Evolutionary conservation across 345 rosid genomes (phyloP).

Genomic region (Eucalyptus polyanthemos): DNA sequence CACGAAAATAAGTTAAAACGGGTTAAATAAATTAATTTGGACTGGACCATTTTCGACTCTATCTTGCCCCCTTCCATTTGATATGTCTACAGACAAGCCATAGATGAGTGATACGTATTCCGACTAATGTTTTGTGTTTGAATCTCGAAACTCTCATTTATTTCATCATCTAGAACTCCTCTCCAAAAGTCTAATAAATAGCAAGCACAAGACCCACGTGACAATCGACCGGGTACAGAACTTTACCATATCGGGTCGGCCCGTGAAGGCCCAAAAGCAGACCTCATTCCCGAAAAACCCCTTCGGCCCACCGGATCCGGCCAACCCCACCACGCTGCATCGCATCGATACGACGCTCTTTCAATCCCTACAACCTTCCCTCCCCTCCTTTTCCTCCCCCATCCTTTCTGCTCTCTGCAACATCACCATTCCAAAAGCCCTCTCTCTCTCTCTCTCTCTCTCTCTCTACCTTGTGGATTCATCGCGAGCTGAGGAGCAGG

Average conservation of each 20-base stretch:
- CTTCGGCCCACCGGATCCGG: neutral
- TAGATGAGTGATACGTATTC: neutral
- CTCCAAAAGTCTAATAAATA: neutral
- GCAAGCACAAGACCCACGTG: neutral
- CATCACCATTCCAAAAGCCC: neutral
- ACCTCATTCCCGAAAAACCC: neutral
- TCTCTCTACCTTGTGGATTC: neutral
- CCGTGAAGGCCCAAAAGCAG: neutral
- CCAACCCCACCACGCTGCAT: neutral
- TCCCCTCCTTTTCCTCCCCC: neutral
- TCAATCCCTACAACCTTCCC: neutral
- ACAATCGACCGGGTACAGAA: neutral
- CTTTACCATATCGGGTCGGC: neutral
- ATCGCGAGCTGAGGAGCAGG: neutral
- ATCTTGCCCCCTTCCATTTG: accelerated
- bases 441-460: neutral
- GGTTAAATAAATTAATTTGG: too few relatives aligned
- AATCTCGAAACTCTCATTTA: neutral
- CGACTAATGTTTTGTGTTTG: neutral
- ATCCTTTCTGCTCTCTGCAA: neutral
- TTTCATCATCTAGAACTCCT: neutral
- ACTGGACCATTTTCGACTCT: too few relatives aligned
- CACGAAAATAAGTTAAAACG: accelerated
- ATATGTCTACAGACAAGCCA: accelerated
- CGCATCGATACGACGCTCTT: neutral